A percentile compares a stretch with the other conserved stretches of the same genome.
These are phyloP conservation scores for Gastrolobium bilobum DNA, from an alignment of 306 rosid genomes.

Conservation along the genomic window DNA sequence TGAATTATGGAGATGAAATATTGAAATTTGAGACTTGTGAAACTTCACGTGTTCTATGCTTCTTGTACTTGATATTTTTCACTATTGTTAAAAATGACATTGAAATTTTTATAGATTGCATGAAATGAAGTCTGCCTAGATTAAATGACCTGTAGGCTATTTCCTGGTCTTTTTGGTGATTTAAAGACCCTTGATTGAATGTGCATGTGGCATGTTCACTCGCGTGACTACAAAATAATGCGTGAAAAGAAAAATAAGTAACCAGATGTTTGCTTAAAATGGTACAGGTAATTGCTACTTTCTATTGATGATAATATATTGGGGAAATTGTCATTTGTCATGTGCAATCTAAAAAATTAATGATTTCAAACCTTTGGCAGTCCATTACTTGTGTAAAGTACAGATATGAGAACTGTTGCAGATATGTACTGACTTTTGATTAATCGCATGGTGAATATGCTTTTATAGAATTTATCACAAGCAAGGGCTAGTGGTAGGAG, in stretches of 20 bases:
- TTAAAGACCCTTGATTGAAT: constrained; percentile 11
- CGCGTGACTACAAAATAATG: constrained; percentile 5
- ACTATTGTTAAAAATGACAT: not conserved
- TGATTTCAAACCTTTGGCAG: constrained; percentile 31
- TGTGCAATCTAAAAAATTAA: not conserved
- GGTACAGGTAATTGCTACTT: constrained; percentile 28
- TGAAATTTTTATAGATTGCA: not conserved
- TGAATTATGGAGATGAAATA: constrained; percentile 6
- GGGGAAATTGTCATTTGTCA: constrained; percentile 16
- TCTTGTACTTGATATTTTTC: constrained; percentile 10
- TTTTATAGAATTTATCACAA: constrained; percentile 85
- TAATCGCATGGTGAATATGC: constrained; percentile 38
- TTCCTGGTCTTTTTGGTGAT: constrained; percentile 1
- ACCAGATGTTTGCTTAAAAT: constrained; percentile 29
- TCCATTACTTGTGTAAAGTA: constrained; percentile 5
- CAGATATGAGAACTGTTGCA: constrained; percentile 28
- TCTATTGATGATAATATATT: constrained; percentile 3
- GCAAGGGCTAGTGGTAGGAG: constrained; percentile 85
- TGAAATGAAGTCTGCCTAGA: constrained; percentile 33
- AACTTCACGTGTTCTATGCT: not conserved
- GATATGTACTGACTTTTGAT: constrained; percentile 7
- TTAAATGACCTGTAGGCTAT: not conserved
- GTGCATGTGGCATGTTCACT: constrained; percentile 14
- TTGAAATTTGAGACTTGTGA: constrained; percentile 29
- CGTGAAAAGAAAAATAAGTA: not conserved